These are phyloP conservation scores for Oryza coarctata DNA, from an alignment of 176 grass and related monocot genomes.

Conservation along the genomic window DNA sequence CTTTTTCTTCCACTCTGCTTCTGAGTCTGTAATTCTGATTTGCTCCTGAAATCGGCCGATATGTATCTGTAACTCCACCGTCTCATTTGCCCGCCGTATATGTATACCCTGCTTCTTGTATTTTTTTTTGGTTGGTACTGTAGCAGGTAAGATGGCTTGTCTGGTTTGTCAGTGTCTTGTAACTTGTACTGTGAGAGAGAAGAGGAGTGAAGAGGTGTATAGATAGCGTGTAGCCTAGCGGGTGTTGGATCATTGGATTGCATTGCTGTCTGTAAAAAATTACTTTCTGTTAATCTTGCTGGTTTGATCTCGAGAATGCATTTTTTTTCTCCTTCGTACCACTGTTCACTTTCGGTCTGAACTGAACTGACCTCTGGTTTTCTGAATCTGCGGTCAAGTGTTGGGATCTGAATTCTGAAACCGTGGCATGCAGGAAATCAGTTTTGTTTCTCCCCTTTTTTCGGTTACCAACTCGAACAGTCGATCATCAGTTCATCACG, in stretches of 20 bases:
- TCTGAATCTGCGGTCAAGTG: background rate
- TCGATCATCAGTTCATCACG: no score
- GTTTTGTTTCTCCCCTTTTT: no score
- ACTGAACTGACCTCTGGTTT: background rate
- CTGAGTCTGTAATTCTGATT: background rate
- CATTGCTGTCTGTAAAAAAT: slow-evolving; percentile 1
- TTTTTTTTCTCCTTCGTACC: background rate
- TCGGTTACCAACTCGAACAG: no score
- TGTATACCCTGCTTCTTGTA: slow-evolving; percentile 22
- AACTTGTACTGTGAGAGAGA: slow-evolving; percentile 14
- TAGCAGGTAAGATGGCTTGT: slow-evolving; percentile 37
- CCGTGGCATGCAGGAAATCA: no score
- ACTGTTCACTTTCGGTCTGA: background rate
- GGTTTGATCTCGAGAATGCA: background rate
- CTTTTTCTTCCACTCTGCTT: background rate
- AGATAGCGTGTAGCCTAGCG: slow-evolving; percentile 38
- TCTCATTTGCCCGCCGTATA: background rate
- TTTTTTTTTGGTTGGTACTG: slow-evolving; percentile 22
- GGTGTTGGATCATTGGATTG: background rate
- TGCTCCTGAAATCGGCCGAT: background rate
- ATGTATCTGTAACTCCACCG: background rate
- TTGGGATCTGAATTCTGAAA: no score
- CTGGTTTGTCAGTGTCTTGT: slow-evolving; percentile 19
- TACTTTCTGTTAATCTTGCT: background rate
- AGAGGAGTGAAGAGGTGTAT: slow-evolving; percentile 8